phyloP scores from a whole-genome alignment of 805 yeast genomes.

The Monosporozyma siamensis region DNA sequence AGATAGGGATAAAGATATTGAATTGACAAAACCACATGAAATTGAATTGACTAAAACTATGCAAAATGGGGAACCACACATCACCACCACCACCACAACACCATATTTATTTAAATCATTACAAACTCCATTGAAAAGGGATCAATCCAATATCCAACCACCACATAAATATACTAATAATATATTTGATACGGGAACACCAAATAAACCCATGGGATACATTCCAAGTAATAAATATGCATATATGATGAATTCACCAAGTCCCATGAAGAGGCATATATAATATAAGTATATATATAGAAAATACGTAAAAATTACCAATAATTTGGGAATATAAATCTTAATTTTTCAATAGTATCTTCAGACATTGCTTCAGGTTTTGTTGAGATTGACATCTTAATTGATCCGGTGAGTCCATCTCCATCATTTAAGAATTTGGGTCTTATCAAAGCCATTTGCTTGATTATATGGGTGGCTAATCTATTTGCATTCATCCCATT shows the following conservation, averaged over 20 bases:
- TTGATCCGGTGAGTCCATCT: slow-evolving; percentile 58
- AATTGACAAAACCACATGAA: slow-evolving; percentile 17
- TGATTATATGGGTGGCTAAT: slow-evolving; percentile 62
- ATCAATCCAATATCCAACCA: slow-evolving; percentile 13
- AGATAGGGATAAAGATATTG: too few relatives aligned
- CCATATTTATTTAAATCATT: slow-evolving; percentile 25
- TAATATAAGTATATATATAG: slow-evolving; percentile 4
- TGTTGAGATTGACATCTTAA: slow-evolving; percentile 78
- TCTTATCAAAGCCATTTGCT: slow-evolving; percentile 53
- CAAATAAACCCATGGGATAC: slow-evolving; percentile 16
- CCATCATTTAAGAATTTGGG: slow-evolving; percentile 52
- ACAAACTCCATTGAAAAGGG: slow-evolving; percentile 21
- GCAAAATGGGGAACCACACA: too few relatives aligned
- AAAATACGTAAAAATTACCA: slow-evolving; percentile 48
- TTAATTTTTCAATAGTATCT: slow-evolving; percentile 69
- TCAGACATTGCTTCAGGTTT: slow-evolving; percentile 60
- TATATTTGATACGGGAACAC: background rate
- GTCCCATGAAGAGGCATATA: slow-evolving; percentile 16
- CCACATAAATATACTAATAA: background rate
- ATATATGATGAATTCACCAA: slow-evolving; percentile 29
- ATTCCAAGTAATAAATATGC: slow-evolving; percentile 30
- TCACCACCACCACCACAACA: too few relatives aligned
- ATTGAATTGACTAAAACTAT: slow-evolving; percentile 5
- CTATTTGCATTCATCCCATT: slow-evolving; percentile 79
- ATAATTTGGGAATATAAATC: slow-evolving; percentile 83